Conservation (phyloP, 495 filamentous ascomycete species). For the Tirmania nivea region DNA sequence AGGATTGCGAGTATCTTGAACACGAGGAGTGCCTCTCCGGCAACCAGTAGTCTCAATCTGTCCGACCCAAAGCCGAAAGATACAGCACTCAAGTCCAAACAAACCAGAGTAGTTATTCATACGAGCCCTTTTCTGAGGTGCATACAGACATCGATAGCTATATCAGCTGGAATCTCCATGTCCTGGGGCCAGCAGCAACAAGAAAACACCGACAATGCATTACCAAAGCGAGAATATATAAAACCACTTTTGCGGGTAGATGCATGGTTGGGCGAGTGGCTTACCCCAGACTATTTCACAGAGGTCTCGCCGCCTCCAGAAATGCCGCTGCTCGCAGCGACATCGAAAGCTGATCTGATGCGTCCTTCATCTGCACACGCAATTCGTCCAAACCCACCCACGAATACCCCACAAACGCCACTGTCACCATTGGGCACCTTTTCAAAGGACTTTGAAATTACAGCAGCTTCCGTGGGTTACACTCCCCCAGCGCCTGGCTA, state of each 20-base stretch:
- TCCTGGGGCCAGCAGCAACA: conserved; percentile 6
- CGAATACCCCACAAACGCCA: neutral
- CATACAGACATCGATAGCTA: conserved; percentile 74
- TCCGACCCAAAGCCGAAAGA: conserved; percentile 3
- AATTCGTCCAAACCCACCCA: conserved; percentile 2
- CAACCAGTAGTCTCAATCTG: conserved; percentile 3
- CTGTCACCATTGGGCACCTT: conserved; percentile 6
- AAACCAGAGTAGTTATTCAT: conserved; percentile 67
- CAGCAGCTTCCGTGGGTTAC: conserved; percentile 28
- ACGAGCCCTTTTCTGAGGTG: conserved; percentile 83
- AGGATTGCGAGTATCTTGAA: conserved; percentile 57
- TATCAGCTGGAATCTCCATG: conserved; percentile 59
- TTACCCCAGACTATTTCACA: conserved; percentile 79
- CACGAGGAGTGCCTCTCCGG: conserved; percentile 16
- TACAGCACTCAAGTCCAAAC: conserved; percentile 26
- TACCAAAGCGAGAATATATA: conserved; percentile 13
- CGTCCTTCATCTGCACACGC: conserved; percentile 13
- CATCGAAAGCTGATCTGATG: conserved; percentile 58
- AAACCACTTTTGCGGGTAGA: conserved; percentile 57
- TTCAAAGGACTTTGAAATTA: neutral
- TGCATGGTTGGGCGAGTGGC: conserved; percentile 88
- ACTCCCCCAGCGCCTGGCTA: conserved; percentile 58
- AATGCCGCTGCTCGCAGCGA: conserved; percentile 64
- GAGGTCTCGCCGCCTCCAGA: conserved; percentile 72
- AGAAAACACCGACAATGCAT: neutral